Evolutionary conservation across 495 filamentous ascomycete genomes (phyloP).

Genomic region (Astrothelium macrocarpum): DNA sequence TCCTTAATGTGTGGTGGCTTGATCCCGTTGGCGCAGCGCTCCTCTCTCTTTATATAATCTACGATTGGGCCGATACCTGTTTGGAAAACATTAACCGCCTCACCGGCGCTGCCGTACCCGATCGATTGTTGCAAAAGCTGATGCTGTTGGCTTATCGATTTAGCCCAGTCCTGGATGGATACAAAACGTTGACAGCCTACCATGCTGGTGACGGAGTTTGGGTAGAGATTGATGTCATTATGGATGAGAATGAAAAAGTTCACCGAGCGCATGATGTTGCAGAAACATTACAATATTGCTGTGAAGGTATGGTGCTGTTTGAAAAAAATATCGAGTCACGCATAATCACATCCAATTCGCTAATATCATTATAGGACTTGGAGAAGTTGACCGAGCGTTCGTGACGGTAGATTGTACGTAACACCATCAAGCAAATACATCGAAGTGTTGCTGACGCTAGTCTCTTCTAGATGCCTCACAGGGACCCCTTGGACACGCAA

Average conservation of each 20-base stretch:
- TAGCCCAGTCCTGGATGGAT: slow-evolving; percentile 36
- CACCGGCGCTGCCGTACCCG: slow-evolving; percentile 32
- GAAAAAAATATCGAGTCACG: not conserved
- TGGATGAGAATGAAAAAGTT: slow-evolving; percentile 35
- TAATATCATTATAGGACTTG: slow-evolving; percentile 17
- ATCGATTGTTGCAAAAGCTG: slow-evolving; percentile 33
- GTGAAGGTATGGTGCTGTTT: slow-evolving; percentile 16
- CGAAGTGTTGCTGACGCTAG: not conserved
- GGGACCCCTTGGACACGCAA: not conserved
- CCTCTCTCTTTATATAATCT: slow-evolving; percentile 42
- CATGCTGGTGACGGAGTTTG: slow-evolving; percentile 42
- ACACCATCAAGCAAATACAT: not conserved
- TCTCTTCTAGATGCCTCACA: not conserved
- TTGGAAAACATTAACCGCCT: slow-evolving; percentile 39
- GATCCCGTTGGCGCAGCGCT: slow-evolving; percentile 39
- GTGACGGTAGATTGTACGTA: slow-evolving; percentile 42
- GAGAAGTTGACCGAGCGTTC: slow-evolving; percentile 42
- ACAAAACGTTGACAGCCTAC: slow-evolving; percentile 39
- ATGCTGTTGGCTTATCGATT: slow-evolving; percentile 40
- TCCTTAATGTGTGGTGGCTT: slow-evolving; percentile 39
- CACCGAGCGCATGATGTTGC: slow-evolving; percentile 38
- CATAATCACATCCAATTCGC: slow-evolving; percentile 14
- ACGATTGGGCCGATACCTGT: slow-evolving; percentile 40
- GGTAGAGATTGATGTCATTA: slow-evolving; percentile 40
- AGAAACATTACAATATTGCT: slow-evolving; percentile 44